A percentile compares a stretch with the other conserved stretches of the same genome.
Conservation (phyloP, 176 grass and related monocot species). For the Ensete ventricosum region DNA sequence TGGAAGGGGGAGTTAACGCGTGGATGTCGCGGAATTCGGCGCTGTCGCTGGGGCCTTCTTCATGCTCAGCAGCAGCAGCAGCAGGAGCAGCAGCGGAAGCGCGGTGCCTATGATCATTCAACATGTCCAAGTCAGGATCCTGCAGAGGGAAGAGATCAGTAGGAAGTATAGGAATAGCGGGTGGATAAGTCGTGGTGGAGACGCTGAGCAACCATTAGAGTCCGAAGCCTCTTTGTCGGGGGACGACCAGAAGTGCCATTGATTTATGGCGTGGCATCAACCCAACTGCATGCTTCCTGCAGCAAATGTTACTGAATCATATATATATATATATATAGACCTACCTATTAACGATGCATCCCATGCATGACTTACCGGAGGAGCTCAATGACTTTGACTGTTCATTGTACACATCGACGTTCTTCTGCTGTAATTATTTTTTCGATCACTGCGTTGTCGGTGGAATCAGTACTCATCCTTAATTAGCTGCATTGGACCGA, state of each 20-base stretch:
- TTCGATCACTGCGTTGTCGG: not conserved
- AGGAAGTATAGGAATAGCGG: slow-evolving; percentile 9
- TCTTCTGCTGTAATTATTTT: too few relatives aligned
- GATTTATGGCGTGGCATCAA: too few relatives aligned
- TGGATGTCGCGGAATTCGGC: slow-evolving; percentile 55
- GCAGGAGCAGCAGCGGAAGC: not conserved
- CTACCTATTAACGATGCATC: too few relatives aligned
- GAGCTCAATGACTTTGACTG: too few relatives aligned
- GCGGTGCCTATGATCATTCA: slow-evolving; percentile 28
- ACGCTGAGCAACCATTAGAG: not conserved
- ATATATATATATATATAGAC: too few relatives aligned
- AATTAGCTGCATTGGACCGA: too few relatives aligned
- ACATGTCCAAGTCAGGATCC: slow-evolving; percentile 24
- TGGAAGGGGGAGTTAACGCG: slow-evolving; percentile 14
- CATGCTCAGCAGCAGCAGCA: slow-evolving; percentile 25
- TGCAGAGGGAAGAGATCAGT: slow-evolving; percentile 5
- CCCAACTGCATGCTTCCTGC: too few relatives aligned
- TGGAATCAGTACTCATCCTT: not conserved
- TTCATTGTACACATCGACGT: too few relatives aligned
- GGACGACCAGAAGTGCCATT: too few relatives aligned
- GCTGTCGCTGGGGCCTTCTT: slow-evolving; percentile 8
- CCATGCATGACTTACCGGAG: too few relatives aligned
- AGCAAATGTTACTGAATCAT: too few relatives aligned
- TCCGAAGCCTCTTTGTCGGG: too few relatives aligned
- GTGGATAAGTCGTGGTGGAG: slow-evolving; percentile 8